Evolutionary conservation across 176 grass and related monocot species (phyloP).

Genomic region (Oryza officinalis): DNA sequence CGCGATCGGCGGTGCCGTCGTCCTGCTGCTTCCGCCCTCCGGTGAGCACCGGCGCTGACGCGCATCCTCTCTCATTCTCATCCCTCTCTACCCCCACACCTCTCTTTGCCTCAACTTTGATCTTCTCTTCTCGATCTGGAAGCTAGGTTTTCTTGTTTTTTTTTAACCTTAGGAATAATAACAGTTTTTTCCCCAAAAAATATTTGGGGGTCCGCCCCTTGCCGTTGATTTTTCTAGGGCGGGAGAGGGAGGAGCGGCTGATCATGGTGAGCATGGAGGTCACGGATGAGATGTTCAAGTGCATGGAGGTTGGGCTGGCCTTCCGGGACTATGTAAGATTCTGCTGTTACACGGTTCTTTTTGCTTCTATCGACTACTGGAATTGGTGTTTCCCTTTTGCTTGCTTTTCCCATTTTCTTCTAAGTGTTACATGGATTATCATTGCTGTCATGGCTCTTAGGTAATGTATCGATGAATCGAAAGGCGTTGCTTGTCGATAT

Average conservation of each 20-base stretch:
- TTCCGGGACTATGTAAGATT: slow-evolving; percentile 85
- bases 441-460: not conserved
- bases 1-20: no score
- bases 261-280: slow-evolving; percentile 67
- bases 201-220: no score
- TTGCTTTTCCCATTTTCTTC: not conserved
- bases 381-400: not conserved
- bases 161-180: no score
- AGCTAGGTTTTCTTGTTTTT: no score
- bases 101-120: no score
- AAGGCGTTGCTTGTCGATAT: not conserved
- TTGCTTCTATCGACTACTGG: not conserved
- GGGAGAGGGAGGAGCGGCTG: slow-evolving; percentile 40
- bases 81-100: no score
- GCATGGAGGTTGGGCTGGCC: slow-evolving; percentile 97
- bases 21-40: no score
- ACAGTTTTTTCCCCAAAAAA: no score
- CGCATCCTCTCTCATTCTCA: no score
- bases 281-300: slow-evolving; percentile 89
- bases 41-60: no score
- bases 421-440: not conserved
- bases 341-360: not conserved
- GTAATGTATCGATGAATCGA: not conserved
- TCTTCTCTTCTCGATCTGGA: no score
- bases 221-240: slow-evolving; percentile 10